These are phyloP conservation scores for Rhynchospora tenuis DNA, from an alignment of 176 grass and related monocot species.

Conservation along the genomic window DNA sequence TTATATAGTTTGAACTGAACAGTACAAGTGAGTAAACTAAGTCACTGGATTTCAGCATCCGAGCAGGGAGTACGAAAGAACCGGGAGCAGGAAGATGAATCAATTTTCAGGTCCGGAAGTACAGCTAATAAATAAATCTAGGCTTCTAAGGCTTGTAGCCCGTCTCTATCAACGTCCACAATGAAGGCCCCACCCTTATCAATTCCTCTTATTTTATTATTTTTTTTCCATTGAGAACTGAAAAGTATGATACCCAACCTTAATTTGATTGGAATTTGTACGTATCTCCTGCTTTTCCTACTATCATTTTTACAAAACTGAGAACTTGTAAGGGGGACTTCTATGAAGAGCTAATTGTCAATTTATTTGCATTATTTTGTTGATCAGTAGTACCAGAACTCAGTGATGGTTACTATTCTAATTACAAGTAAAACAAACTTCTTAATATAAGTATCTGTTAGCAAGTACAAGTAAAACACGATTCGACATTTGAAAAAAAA, in stretches of 20 bases:
- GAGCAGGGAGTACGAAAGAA: neutral
- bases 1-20: neutral
- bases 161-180: conserved; percentile 12
- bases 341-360: too few species aligned
- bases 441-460: too few species aligned
- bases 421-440: too few species aligned
- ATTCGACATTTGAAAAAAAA: too few species aligned
- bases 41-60: neutral
- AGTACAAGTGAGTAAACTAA: neutral
- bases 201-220: neutral
- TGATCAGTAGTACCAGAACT: too few species aligned
- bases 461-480: too few species aligned
- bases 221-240: neutral
- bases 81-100: neutral
- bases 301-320: too few species aligned
- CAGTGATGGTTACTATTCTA: too few species aligned
- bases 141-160: neutral
- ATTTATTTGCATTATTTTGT: too few species aligned
- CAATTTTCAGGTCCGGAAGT: neutral
- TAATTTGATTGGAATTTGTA: neutral
- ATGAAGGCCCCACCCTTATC: neutral
- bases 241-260: neutral
- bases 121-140: conserved; percentile 12
- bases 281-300: too few species aligned
- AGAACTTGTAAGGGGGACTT: too few species aligned